Evolutionary conservation across 2,329 filamentous ascomycete species (phyloP), one percentile per base, ranked within the genome.

Genomic region (Cadophora sp.): DNA sequence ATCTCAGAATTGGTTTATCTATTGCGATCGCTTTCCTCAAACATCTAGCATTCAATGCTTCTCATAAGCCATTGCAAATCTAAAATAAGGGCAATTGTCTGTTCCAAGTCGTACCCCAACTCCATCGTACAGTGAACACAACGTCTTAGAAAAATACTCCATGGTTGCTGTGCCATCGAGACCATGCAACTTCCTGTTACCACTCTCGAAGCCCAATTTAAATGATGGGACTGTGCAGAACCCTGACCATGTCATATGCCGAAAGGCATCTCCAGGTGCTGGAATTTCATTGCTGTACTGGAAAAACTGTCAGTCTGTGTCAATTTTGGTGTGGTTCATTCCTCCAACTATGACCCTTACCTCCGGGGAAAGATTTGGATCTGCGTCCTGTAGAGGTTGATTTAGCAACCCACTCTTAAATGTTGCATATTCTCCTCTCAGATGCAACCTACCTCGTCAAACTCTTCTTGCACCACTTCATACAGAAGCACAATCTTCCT

Each of bases 201-300:
- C 48, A 16, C 24, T 53, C 48, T 30, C 33, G 24, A 53, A 53
- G 1, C 48, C 48, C 22, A 53, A 18, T 33, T 33, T 30, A 27
- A 33, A 53, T 16, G 22, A 27, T 11, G 48, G 48, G 14, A 53
- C 18, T 53, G 48, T 53, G 24, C 48, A 53, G 18, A 53, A 53
- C 16, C 48, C 48, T 16, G 48, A 53, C 48, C 48, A 53, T 16
- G 48, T 53, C 48, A 53, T 53, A 53, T 53, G 48, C 48, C 48
- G 48, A 16, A 53, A 53, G 22, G 48, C 13, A 24, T 53, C 48
- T 27, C 48, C 48, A 16, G 48, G 48, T 27, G 48, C 22, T 30
- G 48, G 48, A 27, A 53, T 27, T 30, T 33, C 24, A 18, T 30
- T 13, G 16, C 16, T 33, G 22, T 30, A 13, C 48, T 53, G 18